Conservation (phyloP, 176 grass and related monocot genomes). For the Raddia distichophylla region DNA sequence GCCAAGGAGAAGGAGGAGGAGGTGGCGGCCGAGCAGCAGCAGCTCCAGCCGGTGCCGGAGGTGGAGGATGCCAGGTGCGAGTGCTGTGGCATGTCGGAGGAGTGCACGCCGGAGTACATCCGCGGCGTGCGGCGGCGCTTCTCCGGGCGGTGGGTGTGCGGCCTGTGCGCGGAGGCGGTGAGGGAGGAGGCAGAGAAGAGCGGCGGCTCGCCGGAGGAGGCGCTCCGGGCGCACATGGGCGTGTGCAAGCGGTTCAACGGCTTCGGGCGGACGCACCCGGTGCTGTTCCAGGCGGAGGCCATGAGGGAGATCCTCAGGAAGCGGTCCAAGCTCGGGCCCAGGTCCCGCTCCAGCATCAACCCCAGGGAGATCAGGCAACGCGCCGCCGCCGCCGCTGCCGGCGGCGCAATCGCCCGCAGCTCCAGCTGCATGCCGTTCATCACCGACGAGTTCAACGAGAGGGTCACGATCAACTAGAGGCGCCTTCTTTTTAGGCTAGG, state of each 20-base stretch:
- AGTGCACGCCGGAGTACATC: conserved; percentile 89
- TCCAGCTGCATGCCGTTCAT: conserved; percentile 91
- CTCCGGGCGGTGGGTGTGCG: conserved; percentile 78
- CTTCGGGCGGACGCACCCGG: conserved; percentile 70
- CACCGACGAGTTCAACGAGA: conserved; percentile 50
- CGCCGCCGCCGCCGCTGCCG: background rate
- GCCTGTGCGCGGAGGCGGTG: conserved; percentile 68
- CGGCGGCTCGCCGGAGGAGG: conserved; percentile 50
- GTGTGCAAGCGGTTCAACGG: conserved; percentile 82
- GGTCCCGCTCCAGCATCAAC: conserved; percentile 58
- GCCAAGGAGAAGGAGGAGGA: background rate
- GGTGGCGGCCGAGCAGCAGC: background rate
- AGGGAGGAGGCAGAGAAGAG: conserved; percentile 64
- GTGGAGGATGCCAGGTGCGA: conserved; percentile 84
- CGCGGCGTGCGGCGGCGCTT: conserved; percentile 63
- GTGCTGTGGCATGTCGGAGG: conserved; percentile 94
- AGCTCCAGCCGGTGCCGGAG: conserved; percentile 46
- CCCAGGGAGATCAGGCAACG: conserved; percentile 47
- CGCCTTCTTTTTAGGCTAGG: conserved; percentile 26
- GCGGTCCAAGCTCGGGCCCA: conserved; percentile 58
- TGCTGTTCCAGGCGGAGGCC: conserved; percentile 84
- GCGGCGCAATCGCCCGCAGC: conserved; percentile 52
- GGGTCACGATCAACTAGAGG: conserved; percentile 6
- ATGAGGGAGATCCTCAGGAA: conserved; percentile 89
- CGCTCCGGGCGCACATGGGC: conserved; percentile 57